Evolutionary conservation across 495 filamentous ascomycete species (phyloP).

Genomic region (Astrocystis sublimbata): DNA sequence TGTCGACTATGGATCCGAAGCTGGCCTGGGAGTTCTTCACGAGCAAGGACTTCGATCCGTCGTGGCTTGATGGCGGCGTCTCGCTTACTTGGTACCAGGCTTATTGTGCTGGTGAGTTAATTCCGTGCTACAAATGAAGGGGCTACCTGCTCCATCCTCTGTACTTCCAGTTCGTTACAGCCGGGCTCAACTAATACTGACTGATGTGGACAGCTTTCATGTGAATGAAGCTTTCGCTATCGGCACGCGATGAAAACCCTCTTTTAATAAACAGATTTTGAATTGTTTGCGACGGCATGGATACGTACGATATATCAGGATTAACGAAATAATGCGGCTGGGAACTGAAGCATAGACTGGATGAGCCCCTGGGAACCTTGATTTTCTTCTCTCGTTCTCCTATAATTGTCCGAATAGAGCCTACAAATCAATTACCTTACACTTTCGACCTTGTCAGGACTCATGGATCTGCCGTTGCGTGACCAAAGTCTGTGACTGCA

Average conservation of each 20-base stretch:
- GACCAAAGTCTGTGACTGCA: no score
- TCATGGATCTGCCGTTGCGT: no score
- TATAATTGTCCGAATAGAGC: not conserved
- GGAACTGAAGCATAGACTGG: not conserved
- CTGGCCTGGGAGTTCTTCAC: constrained; percentile 75
- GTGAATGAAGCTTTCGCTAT: constrained; percentile 19
- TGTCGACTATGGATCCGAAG: constrained; percentile 72
- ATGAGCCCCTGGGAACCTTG: not conserved
- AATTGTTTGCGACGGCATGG: no score
- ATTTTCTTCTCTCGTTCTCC: not conserved
- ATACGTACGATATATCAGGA: no score
- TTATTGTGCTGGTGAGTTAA: constrained; percentile 63
- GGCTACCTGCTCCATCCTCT: no score
- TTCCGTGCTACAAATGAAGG: no score
- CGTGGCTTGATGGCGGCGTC: constrained; percentile 82
- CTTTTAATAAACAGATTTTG: not conserved
- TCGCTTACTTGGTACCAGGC: constrained; percentile 88
- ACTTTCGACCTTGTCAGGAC: no score
- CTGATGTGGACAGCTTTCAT: constrained; percentile 32
- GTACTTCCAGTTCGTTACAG: no score
- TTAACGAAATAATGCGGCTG: not conserved
- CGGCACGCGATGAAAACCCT: not conserved
- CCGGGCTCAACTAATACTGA: constrained; percentile 21
- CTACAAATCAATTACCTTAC: not conserved
- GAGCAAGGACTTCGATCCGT: constrained; percentile 61